Percentiles rank a stretch among this genome's conserved stretches.
Evolutionary conservation across 1,139 yeast genomes (phyloP).

Genomic region (Suhomyces panamericanus): DNA sequence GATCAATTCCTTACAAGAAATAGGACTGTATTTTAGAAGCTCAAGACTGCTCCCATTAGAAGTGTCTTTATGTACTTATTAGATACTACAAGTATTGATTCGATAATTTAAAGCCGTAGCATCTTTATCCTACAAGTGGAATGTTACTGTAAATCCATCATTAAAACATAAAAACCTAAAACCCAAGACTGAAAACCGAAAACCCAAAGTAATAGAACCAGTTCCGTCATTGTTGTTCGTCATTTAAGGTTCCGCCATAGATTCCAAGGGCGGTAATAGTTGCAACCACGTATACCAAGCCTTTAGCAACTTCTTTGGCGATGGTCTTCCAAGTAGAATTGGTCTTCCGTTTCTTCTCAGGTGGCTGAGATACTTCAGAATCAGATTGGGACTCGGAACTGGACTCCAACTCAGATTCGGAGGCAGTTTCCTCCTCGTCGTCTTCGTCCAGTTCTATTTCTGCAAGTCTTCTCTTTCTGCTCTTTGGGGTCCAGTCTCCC

Average conservation of each 20-base stretch:
- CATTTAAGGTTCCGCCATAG: slow-evolving; percentile 28
- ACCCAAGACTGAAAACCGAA: neutral
- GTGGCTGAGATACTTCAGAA: slow-evolving; percentile 1
- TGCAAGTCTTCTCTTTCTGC: slow-evolving; percentile 16
- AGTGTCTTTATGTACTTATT: slow-evolving; percentile 1
- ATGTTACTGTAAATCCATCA: too few species aligned
- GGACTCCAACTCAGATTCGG: too few species aligned
- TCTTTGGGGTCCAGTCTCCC: neutral
- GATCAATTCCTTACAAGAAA: slow-evolving; percentile 16
- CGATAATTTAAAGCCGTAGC: neutral
- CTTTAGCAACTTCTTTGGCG: slow-evolving; percentile 38
- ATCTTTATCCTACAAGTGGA: neutral
- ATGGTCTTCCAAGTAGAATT: slow-evolving; percentile 20
- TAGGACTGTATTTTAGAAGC: slow-evolving; percentile 8
- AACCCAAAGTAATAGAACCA: neutral
- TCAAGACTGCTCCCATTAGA: neutral
- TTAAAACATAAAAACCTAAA: neutral
- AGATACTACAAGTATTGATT: slow-evolving; percentile 1
- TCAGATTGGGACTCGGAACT: neutral
- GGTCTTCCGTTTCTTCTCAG: slow-evolving; percentile 10
- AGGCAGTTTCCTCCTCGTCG: slow-evolving; percentile 1
- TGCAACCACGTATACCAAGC: slow-evolving; percentile 33
- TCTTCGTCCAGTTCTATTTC: slow-evolving; percentile 8
- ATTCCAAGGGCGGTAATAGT: slow-evolving; percentile 42
- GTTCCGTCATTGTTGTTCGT: slow-evolving; percentile 1